These are phyloP conservation scores for Linderniella brevidens DNA, from an alignment of 257 asterid species.

Conservation along the genomic window DNA sequence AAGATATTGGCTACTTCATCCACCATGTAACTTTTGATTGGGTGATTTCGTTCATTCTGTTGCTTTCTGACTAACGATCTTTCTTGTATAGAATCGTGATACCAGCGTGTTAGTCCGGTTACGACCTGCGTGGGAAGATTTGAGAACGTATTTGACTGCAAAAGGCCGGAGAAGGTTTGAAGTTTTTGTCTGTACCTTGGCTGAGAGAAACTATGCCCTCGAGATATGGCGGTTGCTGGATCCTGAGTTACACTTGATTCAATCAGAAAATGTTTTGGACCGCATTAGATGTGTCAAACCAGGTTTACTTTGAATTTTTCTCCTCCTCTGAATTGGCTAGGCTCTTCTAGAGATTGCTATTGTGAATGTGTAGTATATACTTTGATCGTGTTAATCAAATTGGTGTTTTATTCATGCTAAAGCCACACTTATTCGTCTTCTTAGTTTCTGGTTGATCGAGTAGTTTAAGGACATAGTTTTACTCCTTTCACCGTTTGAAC, in stretches of 20 bases:
- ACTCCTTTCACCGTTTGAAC: too few relatives aligned
- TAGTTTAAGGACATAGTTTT: too few relatives aligned
- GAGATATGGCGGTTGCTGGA: constrained; percentile 99
- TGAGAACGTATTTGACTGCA: constrained; percentile 71
- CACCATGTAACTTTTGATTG: too few relatives aligned
- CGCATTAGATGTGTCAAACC: constrained; percentile 91
- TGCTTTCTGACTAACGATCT: neutral
- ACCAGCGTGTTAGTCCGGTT: constrained; percentile 91
- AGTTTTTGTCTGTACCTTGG: constrained; percentile 97
- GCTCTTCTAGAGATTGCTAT: too few relatives aligned
- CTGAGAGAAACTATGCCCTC: constrained; percentile 96
- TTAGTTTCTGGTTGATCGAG: too few relatives aligned
- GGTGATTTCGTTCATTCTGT: too few relatives aligned
- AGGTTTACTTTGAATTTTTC: constrained; percentile 21
- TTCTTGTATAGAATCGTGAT: constrained; percentile 61
- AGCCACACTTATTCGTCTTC: too few relatives aligned
- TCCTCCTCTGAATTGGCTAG: neutral
- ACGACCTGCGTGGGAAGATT: constrained; percentile 98
- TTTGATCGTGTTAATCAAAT: too few relatives aligned
- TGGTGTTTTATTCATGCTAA: too few relatives aligned
- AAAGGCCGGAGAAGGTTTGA: constrained; percentile 95
- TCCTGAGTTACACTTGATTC: constrained; percentile 69
- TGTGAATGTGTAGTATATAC: too few relatives aligned
- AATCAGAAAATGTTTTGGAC: constrained; percentile 46
- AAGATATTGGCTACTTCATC: too few relatives aligned